These are phyloP conservation scores for Cladophialophora immunda DNA, from an alignment of 2,329 filamentous ascomycete species.

Conservation along the genomic window DNA sequence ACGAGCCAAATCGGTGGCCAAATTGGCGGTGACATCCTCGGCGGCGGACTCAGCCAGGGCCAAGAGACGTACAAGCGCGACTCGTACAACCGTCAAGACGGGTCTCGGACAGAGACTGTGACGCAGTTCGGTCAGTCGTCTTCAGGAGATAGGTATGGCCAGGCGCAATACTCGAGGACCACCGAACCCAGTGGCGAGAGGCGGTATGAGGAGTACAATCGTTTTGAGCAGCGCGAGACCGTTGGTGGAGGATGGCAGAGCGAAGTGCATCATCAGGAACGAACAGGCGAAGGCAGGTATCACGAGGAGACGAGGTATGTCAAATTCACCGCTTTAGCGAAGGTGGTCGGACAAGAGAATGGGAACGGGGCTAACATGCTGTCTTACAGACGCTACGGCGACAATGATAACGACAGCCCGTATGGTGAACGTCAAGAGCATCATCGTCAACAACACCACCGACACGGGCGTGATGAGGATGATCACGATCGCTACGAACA, in stretches of 20 bases:
- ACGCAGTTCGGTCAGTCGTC: constrained; percentile 54
- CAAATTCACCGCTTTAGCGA: neutral
- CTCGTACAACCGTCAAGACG: constrained; percentile 63
- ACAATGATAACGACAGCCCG: constrained; percentile 29
- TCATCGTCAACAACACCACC: constrained; percentile 4
- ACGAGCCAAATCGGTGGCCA: constrained; percentile 64
- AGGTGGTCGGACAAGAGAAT: neutral
- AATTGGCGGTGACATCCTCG: constrained; percentile 65
- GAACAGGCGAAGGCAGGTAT: constrained; percentile 27
- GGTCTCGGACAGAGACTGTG: constrained; percentile 68
- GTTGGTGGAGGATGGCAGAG: constrained; percentile 27
- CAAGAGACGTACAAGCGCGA: constrained; percentile 64
- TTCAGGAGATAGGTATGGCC: constrained; percentile 43
- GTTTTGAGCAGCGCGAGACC: constrained; percentile 37
- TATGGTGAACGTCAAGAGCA: constrained; percentile 36
- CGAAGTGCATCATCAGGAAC: constrained; percentile 35
- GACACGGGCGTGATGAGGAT: constrained; percentile 34
- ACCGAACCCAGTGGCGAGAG: constrained; percentile 31
- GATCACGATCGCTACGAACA: constrained; percentile 19
- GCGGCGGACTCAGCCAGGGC: constrained; percentile 64
- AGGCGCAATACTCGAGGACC: constrained; percentile 52
- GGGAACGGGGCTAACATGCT: constrained; percentile 12
- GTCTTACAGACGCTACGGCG: constrained; percentile 31
- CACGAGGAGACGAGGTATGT: constrained; percentile 36
- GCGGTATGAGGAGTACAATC: constrained; percentile 35